These are phyloP conservation scores for Ilex asprella DNA, from an alignment of 257 asterid genomes.

Conservation along the genomic window DNA sequence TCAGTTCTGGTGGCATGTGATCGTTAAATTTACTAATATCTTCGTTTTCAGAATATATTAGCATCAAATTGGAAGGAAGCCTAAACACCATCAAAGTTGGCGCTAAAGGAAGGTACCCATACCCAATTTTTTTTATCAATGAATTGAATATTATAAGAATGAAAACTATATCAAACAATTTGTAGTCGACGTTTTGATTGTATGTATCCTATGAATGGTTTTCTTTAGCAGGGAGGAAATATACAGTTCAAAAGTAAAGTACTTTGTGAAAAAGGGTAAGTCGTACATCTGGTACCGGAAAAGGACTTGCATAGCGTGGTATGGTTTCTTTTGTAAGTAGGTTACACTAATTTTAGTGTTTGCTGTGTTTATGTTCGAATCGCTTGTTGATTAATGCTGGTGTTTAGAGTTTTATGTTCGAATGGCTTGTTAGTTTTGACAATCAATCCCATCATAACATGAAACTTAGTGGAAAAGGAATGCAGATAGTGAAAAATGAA, in stretches of 20 bases:
- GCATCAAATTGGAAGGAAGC: slow-evolving; percentile 79
- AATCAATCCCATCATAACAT: too few relatives aligned
- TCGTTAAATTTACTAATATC: background rate
- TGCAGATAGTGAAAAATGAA: too few relatives aligned
- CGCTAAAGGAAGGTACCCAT: slow-evolving; percentile 61
- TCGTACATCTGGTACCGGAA: slow-evolving; percentile 77
- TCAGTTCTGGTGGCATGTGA: background rate
- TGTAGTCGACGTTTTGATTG: background rate
- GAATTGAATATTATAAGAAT: too few relatives aligned
- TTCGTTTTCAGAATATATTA: slow-evolving; percentile 49
- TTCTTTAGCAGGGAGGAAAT: slow-evolving; percentile 68
- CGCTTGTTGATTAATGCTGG: too few relatives aligned
- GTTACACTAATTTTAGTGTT: too few relatives aligned
- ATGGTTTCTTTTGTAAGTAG: slow-evolving; percentile 3
- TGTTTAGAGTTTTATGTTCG: too few relatives aligned
- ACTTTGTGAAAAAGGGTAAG: slow-evolving; percentile 65
- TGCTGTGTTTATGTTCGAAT: background rate
- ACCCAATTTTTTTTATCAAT: too few relatives aligned
- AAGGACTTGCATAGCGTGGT: slow-evolving; percentile 92
- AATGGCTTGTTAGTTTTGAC: too few relatives aligned
- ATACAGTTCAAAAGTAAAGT: slow-evolving; percentile 70
- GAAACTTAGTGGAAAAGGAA: too few relatives aligned
- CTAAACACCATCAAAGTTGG: slow-evolving; percentile 85
- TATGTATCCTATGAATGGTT: background rate
- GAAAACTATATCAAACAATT: too few relatives aligned